Conservation (phyloP, 2,329 filamentous ascomycete species). For the Alternaria sp. region DNA sequence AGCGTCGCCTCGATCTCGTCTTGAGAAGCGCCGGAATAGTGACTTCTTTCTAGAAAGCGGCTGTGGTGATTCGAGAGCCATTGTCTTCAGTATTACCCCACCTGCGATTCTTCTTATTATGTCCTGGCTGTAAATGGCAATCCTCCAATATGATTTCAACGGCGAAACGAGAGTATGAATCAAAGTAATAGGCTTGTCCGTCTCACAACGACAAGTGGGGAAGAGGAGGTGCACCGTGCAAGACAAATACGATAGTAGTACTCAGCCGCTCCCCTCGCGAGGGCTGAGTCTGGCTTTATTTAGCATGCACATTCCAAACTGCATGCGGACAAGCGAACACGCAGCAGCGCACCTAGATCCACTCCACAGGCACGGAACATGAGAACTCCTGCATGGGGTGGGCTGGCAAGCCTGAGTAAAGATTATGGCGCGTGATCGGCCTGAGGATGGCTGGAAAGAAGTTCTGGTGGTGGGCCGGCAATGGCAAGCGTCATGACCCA, state of each 20-base stretch:
- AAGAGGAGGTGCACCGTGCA: conserved; percentile 5
- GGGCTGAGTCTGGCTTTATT: conserved; percentile 23
- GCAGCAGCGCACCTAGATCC: conserved; percentile 13
- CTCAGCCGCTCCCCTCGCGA: conserved; percentile 19
- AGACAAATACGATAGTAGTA: conserved; percentile 6
- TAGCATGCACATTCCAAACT: conserved; percentile 12
- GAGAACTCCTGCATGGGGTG: conserved; percentile 1
- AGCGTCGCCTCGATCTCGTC: conserved; percentile 15
- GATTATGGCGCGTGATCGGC: neutral
- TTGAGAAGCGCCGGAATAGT: conserved; percentile 31
- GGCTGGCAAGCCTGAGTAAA: neutral
- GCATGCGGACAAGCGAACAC: conserved; percentile 9
- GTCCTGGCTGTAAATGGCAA: neutral
- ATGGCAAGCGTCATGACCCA: conserved; percentile 11
- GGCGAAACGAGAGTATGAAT: conserved; percentile 1
- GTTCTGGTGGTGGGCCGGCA: conserved; percentile 5
- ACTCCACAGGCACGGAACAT: conserved; percentile 5
- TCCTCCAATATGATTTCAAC: neutral
- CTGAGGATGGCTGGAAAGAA: conserved; percentile 7
- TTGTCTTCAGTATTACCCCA: conserved; percentile 16
- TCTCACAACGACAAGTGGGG: conserved; percentile 7
- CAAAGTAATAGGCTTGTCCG: conserved; percentile 2
- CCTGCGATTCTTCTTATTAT: conserved; percentile 4
- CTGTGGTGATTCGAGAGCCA: conserved; percentile 23
- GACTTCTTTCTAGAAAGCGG: conserved; percentile 26